Base-by-base conservation (phyloP, 2,329 filamentous ascomycete species). In the Cladophialophora bantiana region DNA sequence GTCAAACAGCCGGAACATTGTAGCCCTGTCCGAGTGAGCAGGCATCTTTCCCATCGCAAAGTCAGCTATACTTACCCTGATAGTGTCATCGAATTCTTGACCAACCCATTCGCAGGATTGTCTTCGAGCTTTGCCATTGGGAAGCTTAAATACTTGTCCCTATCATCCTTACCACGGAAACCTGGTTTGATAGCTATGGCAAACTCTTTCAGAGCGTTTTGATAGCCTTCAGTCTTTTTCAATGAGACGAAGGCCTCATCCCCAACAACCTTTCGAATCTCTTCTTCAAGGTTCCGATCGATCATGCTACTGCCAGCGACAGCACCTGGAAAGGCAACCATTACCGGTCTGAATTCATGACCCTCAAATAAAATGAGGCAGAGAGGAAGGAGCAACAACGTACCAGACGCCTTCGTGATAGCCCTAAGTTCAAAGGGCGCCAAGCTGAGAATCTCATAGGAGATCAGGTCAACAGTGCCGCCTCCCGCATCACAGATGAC, bases 81-180 rank as follows among this genome's bases (percentile, higher is more conserved):
- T 1, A 38, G 20, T 7, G 32, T 40, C 35, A 58, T 58, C 7
- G 55, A 35, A 58, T 58, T 20, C 31, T 40, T 58, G 12, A 38
- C 34, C n/a, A 54, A 12, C 3, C 50, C 50, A 4, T 32, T 18
- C 12, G 4, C 9, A 5, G 35, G 36, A 13, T 60, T 35, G 32
- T 60, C 57, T 42, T 60, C 32, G 18, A 60, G 40, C 10, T 60
- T 48, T 12, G 57, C 57, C 40, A 26, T 60, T 7, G 57, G 57
- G 26, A 60, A 60, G 40, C 32, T 60, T 1, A 60, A 10, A 42
- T 48, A 60, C 40, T 48, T 20, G 20, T 48, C 26, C 10, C 12
- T 13, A 26, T 60, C 57, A n/a, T 48, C 12, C 26, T 31, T 48
- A n/a, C 36, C 40, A 10, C 6, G 4, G 15, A 60, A 60, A 5